Evolutionary conservation across 768 basidiomycete species (phyloP), one percentile per base, ranked within the genome.

Genomic region (Leccinum longicurvipes): DNA sequence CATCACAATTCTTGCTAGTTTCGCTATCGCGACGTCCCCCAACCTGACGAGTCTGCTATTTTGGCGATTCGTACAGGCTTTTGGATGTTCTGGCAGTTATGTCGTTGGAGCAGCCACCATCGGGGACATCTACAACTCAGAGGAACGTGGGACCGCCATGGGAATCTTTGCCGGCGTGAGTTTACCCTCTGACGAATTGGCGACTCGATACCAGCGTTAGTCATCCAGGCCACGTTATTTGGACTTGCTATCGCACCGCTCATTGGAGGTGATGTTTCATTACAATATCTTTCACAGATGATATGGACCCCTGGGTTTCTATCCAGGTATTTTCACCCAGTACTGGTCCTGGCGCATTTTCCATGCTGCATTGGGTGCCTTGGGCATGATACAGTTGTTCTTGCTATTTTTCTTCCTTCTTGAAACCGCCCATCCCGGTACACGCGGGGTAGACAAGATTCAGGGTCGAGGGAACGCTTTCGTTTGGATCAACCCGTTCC

Each of bases 261-360:
- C 1, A 59, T 73, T 0, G 86, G 84, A 62, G 86, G 85, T 73
- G 51, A 57, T 50, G 57, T 11, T 4, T 15, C 28, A 2, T 10
- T 21, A 6, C 19, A 8, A 10, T 4, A 6, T 48, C 6, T 25
- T 21, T 12, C 15, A 41, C 24, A 15, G 15, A 49, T 17, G 6
- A 39, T 19, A 41, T 17, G 51, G 54, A 57, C 50, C 17, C 36
- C 23, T 24, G 49, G 39, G 21, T 31, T 24, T 1, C 1, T 19
- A 21, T 52, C 15, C 12, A 81, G 82, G 82, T 14, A 51, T 77
- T 28, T 73, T 77, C 0, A 76, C 86, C 0, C 73, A 84, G 53
- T 86, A 86, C 59, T 77, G 75, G 28, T 87, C 87, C 0, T 90
- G 88, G 87, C 78, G 87, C 0, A 57, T 75, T 3, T 79, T 85